Base-by-base conservation (phyloP, 768 basidiomycete genomes). In the Lentinula lateritia region DNA sequence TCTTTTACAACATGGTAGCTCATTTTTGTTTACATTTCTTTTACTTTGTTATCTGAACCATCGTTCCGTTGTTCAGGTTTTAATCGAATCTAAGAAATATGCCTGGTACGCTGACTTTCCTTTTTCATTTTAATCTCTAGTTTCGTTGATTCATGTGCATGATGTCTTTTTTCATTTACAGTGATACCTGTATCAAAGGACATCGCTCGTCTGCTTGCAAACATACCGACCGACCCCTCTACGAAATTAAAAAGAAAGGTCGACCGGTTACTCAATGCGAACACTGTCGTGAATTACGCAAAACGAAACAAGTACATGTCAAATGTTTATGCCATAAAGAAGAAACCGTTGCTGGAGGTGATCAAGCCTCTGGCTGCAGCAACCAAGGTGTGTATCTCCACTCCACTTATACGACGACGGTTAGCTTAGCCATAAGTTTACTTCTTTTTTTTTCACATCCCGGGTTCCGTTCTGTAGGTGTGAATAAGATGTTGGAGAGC, bases 181-280 rank as follows among this genome's bases (percentile, higher is more conserved):
- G 93, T 73, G 91, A 91, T 78, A 90, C 92, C 66, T 96, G 94
- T 77, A 95, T 95, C 74, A 94, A 94, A 76, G 94, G 93, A 16
- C 93, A 96, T 75, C 85, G 94, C 53, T 95, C 93, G 15, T 92
- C 92, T 15, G 83, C 86, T 35, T 96, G 94, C 76, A 88, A 86
- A 69, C 94, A 96, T 71, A 89, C 85, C 58, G 92, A 94, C 72
- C 84, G 94, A 45, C 89, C 93, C 41, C 80, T 96, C 56, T 94
- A 88, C 71, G 92, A 95, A 75, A 91, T 96, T 61, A 93, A 94
- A 79, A 92, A 90, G 79, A 95, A 96, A 71, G 94, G 94, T 2
- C 84, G 94, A 43, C 94, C 94, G 1, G 83, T 93, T 28, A 93
- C 95, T 7, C 94, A 96, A 73, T 97, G 95, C 74, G 84, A 87